Evolutionary conservation across 2,329 filamentous ascomycete species (phyloP).

Genomic region (Dactylellina sp.): DNA sequence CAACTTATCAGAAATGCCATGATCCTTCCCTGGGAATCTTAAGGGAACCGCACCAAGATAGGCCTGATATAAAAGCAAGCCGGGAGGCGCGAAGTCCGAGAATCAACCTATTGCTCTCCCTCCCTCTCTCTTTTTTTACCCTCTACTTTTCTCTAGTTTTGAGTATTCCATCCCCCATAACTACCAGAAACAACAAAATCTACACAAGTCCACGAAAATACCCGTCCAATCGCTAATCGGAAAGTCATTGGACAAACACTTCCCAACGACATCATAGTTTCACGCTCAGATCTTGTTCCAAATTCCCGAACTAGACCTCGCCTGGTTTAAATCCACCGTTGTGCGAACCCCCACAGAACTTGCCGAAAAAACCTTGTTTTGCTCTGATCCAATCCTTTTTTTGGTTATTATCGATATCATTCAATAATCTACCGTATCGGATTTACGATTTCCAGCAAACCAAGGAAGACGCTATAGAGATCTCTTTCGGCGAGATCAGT

Average conservation of each 20-base stretch:
- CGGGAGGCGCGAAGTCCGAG: slow-evolving; percentile 11
- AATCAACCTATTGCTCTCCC: not conserved
- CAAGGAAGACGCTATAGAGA: slow-evolving; percentile 16
- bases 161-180: not conserved
- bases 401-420: slow-evolving; percentile 41
- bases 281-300: slow-evolving; percentile 24
- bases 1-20: slow-evolving; percentile 26
- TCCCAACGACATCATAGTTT: slow-evolving; percentile 24
- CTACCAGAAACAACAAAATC: not conserved
- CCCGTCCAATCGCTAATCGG: slow-evolving; percentile 43
- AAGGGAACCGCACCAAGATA: slow-evolving; percentile 31
- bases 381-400: not conserved
- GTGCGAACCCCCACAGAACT: slow-evolving; percentile 36
- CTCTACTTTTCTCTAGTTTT: not conserved
- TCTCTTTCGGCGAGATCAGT: slow-evolving; percentile 4
- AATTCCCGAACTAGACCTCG: slow-evolving; percentile 38
- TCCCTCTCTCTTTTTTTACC: not conserved
- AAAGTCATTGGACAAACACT: slow-evolving; percentile 1
- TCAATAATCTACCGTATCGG: slow-evolving; percentile 19
- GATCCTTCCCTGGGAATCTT: slow-evolving; percentile 26
- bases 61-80: slow-evolving; percentile 37
- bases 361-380: slow-evolving; percentile 47
- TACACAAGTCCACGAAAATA: slow-evolving; percentile 10
- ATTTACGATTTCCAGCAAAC: slow-evolving; percentile 14
- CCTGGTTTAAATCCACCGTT: slow-evolving; percentile 30